These are phyloP conservation scores for Zymoseptoria brevis DNA, from an alignment of 2,329 filamentous ascomycete genomes.

Conservation along the genomic window DNA sequence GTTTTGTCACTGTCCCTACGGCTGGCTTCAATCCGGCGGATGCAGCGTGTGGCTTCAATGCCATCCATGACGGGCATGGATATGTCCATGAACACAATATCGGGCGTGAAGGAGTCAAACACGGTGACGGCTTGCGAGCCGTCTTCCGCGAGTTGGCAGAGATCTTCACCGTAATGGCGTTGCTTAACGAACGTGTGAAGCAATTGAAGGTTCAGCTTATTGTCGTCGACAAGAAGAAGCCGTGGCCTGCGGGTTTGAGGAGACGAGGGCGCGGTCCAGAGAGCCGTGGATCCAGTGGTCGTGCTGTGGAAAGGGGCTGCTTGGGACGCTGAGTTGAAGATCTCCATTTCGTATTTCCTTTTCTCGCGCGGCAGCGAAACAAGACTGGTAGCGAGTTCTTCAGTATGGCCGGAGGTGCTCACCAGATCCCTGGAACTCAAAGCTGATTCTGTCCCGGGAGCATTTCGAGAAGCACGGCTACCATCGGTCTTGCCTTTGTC, in stretches of 20 bases:
- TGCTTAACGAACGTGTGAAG: conserved; percentile 29
- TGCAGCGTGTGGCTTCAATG: conserved; percentile 23
- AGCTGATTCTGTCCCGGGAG: not conserved
- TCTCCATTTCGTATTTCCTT: not conserved
- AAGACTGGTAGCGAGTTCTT: not conserved
- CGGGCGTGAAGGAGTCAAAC: conserved; percentile 32
- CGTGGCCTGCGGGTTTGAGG: conserved; percentile 9
- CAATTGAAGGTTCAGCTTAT: conserved; percentile 22
- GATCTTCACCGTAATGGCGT: conserved; percentile 13
- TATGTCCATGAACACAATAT: conserved; percentile 44
- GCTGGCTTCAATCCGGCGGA: conserved; percentile 22
- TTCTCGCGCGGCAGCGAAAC: not conserved
- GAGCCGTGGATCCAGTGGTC: not conserved
- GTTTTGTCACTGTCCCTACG: conserved; percentile 3
- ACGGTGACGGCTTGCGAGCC: conserved; percentile 41
- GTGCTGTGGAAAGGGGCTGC: not conserved
- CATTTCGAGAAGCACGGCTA: not conserved
- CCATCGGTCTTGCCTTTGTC: not conserved
- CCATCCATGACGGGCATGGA: conserved; percentile 32
- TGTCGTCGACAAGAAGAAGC: conserved; percentile 25
- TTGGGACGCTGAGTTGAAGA: not conserved
- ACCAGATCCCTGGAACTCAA: not conserved
- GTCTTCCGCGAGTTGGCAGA: conserved; percentile 36
- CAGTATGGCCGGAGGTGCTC: not conserved
- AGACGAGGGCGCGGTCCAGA: conserved; percentile 1